phyloP scores from a whole-genome alignment of 805 yeast genomes.

The Clavispora fructus region DNA sequence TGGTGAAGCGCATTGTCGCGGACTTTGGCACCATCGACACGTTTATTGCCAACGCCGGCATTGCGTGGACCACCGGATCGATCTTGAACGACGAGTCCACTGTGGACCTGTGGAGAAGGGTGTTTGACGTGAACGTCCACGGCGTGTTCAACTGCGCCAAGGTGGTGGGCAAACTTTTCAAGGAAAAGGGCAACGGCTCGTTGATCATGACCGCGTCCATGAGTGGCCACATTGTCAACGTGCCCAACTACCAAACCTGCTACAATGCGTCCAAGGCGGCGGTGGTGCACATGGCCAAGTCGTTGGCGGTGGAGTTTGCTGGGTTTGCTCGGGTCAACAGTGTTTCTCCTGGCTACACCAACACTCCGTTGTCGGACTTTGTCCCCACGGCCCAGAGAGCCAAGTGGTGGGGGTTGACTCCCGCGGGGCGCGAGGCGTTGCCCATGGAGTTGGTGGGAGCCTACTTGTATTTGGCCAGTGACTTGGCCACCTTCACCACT shows the following conservation, averaged over 20 bases:
- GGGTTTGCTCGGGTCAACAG: constrained; percentile 18
- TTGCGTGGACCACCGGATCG: constrained; percentile 43
- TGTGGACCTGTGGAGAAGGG: constrained; percentile 61
- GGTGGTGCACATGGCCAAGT: constrained; percentile 17
- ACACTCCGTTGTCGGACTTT: constrained; percentile 16
- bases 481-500: constrained; percentile 18
- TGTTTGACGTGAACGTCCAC: constrained; percentile 47
- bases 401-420: constrained; percentile 21
- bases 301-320: constrained; percentile 19
- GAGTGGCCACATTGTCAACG: constrained; percentile 83
- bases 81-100: constrained; percentile 40
- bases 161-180: constrained; percentile 66
- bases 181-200: constrained; percentile 69
- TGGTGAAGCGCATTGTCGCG: constrained; percentile 45
- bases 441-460: constrained; percentile 19
- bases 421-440: constrained; percentile 18
- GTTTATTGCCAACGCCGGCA: constrained; percentile 86
- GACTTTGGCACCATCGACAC: constrained; percentile 81
- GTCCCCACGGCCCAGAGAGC: constrained; percentile 18
- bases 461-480: constrained; percentile 20
- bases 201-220: constrained; percentile 82
- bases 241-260: constrained; percentile 80
- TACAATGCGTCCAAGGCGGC: constrained; percentile 19
- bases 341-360: constrained; percentile 18
- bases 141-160: constrained; percentile 52